Evolutionary conservation across 257 asterid species (phyloP), one percentile per base, ranked within the genome.

Genomic region (Scutellaria baicalensis): DNA sequence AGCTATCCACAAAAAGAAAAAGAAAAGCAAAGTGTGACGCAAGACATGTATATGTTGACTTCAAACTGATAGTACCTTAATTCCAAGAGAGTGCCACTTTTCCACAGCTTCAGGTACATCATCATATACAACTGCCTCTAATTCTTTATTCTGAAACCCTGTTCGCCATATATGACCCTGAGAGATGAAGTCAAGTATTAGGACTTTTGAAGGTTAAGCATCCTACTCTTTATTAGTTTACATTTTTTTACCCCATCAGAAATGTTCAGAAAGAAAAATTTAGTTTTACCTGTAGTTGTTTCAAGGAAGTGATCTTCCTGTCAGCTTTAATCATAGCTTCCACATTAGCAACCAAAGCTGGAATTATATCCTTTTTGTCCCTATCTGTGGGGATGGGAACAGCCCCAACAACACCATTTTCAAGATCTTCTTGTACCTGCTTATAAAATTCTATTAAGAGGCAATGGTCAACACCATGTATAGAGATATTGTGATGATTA

Each of bases 311-410:
- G 77, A 94, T 86, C 81, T 94, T 94, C 67, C 98, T 76, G 83
- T 94, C 99, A 48, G 98, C 95, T 84, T 86, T 83, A 64, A 92
- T 94, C 99, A 94, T 94, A 6, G 94, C 93, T 70, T 75, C 87
- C 57, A 92, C 98, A 59, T 94, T 94, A 57, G 97, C 70, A 7
- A 92, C 94, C 79, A 92, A 57, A 69, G 98, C 96, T 36, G 85
- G 92, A 79, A 86, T 85, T 17, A 89, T 81, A 2, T 89, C 95
- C 74, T 80, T 87, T 78, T 89, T 94, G 50, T 75, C 86, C 56
- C 95, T 98, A 58, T 76, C 77, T 12, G 74, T 18, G 0, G 97
- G 98, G 74, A 92, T 84, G 11, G 95, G 89, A 70, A 95, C 88
- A 23, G 97, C 94, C 75, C 92, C 96, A 42, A 35, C 72, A 68